Evolutionary conservation across 2,329 filamentous ascomycete genomes (phyloP).

Genomic region (Diaporthe vaccinii): DNA sequence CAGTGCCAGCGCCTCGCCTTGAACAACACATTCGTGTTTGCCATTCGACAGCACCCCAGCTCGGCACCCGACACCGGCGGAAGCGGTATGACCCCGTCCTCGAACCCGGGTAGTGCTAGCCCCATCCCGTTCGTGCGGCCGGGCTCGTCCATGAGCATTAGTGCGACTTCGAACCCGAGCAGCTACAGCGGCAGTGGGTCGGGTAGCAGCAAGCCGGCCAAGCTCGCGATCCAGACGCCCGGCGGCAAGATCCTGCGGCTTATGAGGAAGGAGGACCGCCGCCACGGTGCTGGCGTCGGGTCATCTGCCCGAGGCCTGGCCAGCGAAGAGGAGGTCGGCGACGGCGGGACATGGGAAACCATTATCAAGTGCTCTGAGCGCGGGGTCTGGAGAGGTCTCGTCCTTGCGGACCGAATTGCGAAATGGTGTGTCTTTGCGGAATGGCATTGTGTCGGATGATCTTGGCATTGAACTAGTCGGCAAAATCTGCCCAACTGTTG

Average conservation of each 20-base stretch:
- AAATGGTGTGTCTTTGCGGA: constrained; percentile 95
- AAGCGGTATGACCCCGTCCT: constrained; percentile 59
- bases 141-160: constrained; percentile 75
- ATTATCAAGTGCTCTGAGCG: constrained; percentile 91
- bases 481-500: neutral
- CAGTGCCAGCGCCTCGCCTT: constrained; percentile 90
- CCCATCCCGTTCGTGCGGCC: constrained; percentile 75
- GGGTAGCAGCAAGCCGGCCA: constrained; percentile 85
- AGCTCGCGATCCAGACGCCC: constrained; percentile 93
- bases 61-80: constrained; percentile 57
- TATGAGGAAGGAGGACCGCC: constrained; percentile 82
- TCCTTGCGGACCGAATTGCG: constrained; percentile 85
- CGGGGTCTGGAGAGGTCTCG: constrained; percentile 84
- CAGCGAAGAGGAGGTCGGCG: constrained; percentile 69
- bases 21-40: constrained; percentile 98
- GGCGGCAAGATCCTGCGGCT: constrained; percentile 93
- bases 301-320: constrained; percentile 46
- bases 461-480: neutral
- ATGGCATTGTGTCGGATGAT: constrained; percentile 72
- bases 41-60: constrained; percentile 89
- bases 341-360: constrained; percentile 87
- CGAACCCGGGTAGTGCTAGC: constrained; percentile 62
- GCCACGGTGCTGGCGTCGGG: constrained; percentile 62
- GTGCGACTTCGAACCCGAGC: constrained; percentile 70
- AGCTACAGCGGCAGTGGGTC: constrained; percentile 64